Percentiles rank a stretch among this genome's conserved stretches.
These are phyloP conservation scores for Pichia sp. DNA, from an alignment of 1,139 yeast genomes.

Conservation along the genomic window DNA sequence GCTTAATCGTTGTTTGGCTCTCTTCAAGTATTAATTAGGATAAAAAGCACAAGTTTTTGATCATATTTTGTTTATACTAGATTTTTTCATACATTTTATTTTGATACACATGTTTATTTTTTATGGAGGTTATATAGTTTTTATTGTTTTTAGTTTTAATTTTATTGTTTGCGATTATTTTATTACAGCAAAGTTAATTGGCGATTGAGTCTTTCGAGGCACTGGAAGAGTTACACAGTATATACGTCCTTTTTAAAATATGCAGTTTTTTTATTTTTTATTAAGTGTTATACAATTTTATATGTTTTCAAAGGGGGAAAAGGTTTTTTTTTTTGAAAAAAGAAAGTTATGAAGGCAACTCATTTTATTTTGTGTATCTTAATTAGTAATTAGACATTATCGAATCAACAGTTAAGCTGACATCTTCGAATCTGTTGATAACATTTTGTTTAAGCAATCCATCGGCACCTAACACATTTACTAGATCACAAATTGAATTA, in stretches of 20 bases:
- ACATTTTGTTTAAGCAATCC: conserved; percentile 16
- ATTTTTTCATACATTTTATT: not conserved
- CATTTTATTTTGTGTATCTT: not conserved
- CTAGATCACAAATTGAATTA: conserved; percentile 14
- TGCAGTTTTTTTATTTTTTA: not conserved
- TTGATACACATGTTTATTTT: not conserved
- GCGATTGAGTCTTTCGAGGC: too few species aligned
- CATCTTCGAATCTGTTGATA: conserved; percentile 4
- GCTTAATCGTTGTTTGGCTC: conserved; percentile 25
- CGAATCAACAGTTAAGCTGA: not conserved
- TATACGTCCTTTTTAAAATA: not conserved
- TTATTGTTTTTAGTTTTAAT: not conserved
- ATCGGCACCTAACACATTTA: conserved; percentile 13
- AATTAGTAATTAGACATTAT: not conserved
- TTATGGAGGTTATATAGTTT: not conserved
- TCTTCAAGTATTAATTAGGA: conserved; percentile 8
- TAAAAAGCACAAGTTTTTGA: not conserved
- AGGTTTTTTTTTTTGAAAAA: not conserved
- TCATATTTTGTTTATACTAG: too few species aligned
- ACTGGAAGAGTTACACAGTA: too few species aligned
- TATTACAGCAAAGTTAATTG: too few species aligned
- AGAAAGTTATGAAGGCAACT: not conserved
- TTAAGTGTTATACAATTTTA: not conserved
- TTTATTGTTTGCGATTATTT: too few species aligned
- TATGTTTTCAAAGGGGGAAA: not conserved